Percentiles rank a stretch among this genome's conserved stretches.
These are phyloP conservation scores for Apiotrichum mycotoxinovorans DNA, from an alignment of 1,284 basidiomycete genomes.

Conservation along the genomic window DNA sequence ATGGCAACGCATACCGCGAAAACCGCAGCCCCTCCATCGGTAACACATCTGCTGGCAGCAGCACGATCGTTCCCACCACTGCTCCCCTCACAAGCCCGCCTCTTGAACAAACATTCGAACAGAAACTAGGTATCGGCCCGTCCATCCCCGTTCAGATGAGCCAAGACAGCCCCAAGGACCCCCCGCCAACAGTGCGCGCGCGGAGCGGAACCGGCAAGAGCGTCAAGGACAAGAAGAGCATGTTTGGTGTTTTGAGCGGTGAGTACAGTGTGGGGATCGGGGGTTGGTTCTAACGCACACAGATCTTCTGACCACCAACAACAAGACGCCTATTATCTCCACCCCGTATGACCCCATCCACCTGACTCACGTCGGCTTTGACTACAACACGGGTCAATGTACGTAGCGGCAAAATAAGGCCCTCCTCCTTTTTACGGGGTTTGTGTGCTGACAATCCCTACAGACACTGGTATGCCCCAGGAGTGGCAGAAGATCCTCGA, in stretches of 20 bases:
- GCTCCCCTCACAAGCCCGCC: conserved; percentile 31
- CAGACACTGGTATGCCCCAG: conserved; percentile 86
- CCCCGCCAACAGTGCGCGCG: conserved; percentile 36
- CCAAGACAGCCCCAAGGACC: conserved; percentile 30
- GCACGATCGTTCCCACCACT: conserved; percentile 20
- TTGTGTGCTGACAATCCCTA: conserved; percentile 9
- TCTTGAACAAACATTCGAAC: conserved; percentile 38
- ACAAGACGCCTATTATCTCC: conserved; percentile 72
- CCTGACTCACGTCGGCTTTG: conserved; percentile 98
- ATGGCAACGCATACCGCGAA: conserved; percentile 19
- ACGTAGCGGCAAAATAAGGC: conserved; percentile 26
- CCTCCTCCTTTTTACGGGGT: too few species aligned
- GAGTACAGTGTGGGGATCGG: conserved; percentile 9
- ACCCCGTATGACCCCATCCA: conserved; percentile 99
- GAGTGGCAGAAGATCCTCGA: conserved; percentile 98
- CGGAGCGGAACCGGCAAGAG: conserved; percentile 49
- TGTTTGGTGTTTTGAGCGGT: conserved; percentile 51
- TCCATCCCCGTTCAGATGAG: conserved; percentile 19
- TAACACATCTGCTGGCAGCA: conserved; percentile 12
- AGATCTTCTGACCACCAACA: conserved; percentile 66
- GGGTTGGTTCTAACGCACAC: background rate
- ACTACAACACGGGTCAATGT: conserved; percentile 94
- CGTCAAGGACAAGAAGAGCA: conserved; percentile 50
- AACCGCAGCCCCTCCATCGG: conserved; percentile 10
- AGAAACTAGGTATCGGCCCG: conserved; percentile 33